Evolutionary conservation across 2,329 filamentous ascomycete genomes (phyloP).

Genomic region (Neopestalotiopsis sp.): DNA sequence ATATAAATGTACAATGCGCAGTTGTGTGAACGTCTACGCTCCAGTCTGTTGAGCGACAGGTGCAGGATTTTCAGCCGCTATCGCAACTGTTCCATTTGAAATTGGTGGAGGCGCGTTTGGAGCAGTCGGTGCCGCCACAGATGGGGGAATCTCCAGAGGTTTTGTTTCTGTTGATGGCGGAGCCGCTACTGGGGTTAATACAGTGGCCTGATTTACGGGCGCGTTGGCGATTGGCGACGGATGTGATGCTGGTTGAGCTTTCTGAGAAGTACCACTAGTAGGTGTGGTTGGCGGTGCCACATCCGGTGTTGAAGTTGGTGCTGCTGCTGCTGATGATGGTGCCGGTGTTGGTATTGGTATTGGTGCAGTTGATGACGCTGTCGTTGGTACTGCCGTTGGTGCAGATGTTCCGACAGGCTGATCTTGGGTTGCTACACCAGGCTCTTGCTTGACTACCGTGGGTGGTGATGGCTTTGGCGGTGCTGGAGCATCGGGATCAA

Average conservation of each 20-base stretch:
- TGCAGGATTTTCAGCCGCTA: conserved; percentile 5
- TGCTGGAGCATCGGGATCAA: conserved; percentile 44
- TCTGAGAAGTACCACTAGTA: neutral
- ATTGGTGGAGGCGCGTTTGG: conserved; percentile 1
- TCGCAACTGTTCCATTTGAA: neutral
- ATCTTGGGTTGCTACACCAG: conserved; percentile 10
- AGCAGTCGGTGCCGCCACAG: neutral
- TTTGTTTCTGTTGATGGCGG: neutral
- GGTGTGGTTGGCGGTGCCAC: neutral
- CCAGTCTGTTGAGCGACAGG: neutral
- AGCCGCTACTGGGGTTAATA: conserved; percentile 14
- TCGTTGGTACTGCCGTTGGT: neutral
- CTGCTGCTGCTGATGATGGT: neutral
- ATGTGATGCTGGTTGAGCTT: neutral
- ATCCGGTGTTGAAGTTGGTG: neutral
- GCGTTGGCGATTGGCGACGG: neutral
- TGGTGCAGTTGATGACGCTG: neutral
- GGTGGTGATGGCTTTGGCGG: conserved; percentile 29
- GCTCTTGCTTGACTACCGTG: conserved; percentile 16
- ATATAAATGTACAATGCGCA: conserved; percentile 9
- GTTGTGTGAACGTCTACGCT: neutral
- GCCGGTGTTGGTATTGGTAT: neutral
- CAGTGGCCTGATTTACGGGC: conserved; percentile 4
- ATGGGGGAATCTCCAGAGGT: neutral
- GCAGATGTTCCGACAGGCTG: neutral